Conservation (phyloP, 2,329 filamentous ascomycete genomes). For the Aureobasidium uvarum region DNA sequence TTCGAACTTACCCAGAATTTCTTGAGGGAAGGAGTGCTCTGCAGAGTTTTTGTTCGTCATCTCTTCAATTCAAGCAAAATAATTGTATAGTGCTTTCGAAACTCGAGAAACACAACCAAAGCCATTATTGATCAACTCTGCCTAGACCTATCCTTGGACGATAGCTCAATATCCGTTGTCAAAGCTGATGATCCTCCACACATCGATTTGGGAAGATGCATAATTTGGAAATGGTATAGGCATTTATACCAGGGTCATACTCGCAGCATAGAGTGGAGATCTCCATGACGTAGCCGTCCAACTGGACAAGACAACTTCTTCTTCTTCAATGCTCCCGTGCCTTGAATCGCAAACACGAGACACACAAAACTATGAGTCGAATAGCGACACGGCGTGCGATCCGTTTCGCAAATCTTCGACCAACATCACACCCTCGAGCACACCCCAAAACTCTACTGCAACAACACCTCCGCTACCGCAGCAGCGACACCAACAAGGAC, state of each 20-base stretch:
- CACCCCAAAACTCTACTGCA: not conserved
- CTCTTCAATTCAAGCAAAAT: no score
- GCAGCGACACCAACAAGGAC: not conserved
- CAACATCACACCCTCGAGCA: not conserved
- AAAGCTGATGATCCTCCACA: no score
- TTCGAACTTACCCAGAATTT: no score
- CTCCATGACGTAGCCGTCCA: not conserved
- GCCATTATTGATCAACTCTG: no score
- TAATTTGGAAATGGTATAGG: not conserved
- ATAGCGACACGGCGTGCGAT: not conserved
- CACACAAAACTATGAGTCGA: conserved; percentile 1
- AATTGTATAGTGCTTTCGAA: no score
- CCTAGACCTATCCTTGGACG: no score
- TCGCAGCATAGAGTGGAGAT: not conserved
- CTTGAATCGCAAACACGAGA: not conserved
- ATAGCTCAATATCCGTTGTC: no score
- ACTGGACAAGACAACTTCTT: conserved; percentile 1
- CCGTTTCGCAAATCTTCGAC: not conserved
- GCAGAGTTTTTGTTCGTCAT: not conserved
- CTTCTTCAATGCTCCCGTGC: not conserved
- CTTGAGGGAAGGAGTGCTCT: no score
- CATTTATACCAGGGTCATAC: not conserved
- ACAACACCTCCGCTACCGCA: not conserved
- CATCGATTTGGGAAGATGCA: not conserved
- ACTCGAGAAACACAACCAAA: no score